Evolutionary conservation across 805 yeast species (phyloP), one percentile per base, ranked within the genome.

Genomic region (Limtongia smithiae): DNA sequence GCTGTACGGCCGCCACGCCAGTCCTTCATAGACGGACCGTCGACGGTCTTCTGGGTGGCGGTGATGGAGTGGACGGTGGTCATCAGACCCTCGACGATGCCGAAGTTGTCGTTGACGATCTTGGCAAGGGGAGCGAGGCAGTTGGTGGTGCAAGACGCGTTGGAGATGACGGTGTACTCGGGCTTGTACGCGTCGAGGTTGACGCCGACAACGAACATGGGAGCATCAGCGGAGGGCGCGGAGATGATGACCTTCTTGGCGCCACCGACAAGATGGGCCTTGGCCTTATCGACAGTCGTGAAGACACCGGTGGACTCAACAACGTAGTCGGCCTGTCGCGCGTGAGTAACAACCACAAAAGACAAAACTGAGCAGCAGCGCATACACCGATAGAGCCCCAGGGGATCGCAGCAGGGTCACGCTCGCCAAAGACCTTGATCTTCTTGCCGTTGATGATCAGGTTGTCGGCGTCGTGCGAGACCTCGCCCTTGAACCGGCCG

Each of bases 1-100:
- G 95, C 95, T 64, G 95, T 84, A 78, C 96, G 85, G 72, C 96
- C 96, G 71, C 96, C 95, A 82, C 96, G 84, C 96, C 96, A 88
- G 80, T 88, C 96, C 81, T 88, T 88, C 81, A 83, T 88, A 71
- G 95, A 86, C 65, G 96, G 94, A 75, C 96, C 96, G 72, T 88
- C 96, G 60, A 88, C 96, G 57, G 94, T 84, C 83, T 88, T 88
- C 76, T 88, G 96, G 66, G 96, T 85, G 64, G 96, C 96, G 62
- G 96, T 88, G 75, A 86, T 84, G 69, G 96, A 85, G 81, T 88
- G 96, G 61, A 88, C 90, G 58, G 96, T 88, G 74, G 96, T 88
- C 96, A 88, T 88, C 68, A 88, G 79, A 74, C 94, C 96, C 73
- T 86, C 88, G 68, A 83, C 85, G 65, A 88, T 82, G 58, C 95